These are phyloP conservation scores for Cercospora citrullina DNA, from an alignment of 2,329 filamentous ascomycete genomes.

Conservation along the genomic window DNA sequence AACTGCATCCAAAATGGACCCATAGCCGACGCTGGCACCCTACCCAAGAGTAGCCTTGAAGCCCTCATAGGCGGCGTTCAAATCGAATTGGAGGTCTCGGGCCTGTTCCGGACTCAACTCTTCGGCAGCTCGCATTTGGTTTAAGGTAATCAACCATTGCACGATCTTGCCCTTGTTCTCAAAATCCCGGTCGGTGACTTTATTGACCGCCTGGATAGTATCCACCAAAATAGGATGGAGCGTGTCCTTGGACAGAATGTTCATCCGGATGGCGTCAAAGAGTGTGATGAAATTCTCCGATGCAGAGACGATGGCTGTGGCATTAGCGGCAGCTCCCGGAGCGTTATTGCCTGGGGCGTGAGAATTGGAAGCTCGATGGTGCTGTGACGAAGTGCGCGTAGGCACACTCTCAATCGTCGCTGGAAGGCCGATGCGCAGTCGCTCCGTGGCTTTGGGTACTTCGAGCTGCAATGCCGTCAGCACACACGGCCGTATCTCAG, in stretches of 20 bases:
- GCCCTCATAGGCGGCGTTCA: constrained; percentile 89
- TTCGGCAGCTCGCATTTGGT: constrained; percentile 96
- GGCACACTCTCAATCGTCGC: constrained; percentile 71
- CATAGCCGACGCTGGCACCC: not conserved
- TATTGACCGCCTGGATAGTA: constrained; percentile 95
- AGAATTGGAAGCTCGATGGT: constrained; percentile 23
- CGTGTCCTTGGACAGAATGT: constrained; percentile 90
- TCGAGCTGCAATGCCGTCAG: constrained; percentile 65
- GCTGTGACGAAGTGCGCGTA: constrained; percentile 30
- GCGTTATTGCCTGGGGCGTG: constrained; percentile 23
- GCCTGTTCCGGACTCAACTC: constrained; percentile 85
- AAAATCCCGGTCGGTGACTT: constrained; percentile 93
- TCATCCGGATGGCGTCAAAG: constrained; percentile 88
- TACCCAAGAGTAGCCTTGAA: constrained; percentile 74
- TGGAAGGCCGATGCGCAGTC: constrained; percentile 87
- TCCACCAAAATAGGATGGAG: constrained; percentile 93
- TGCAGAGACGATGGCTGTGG: constrained; percentile 71
- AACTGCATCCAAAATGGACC: not conserved
- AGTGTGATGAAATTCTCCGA: constrained; percentile 99
- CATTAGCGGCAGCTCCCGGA: constrained; percentile 31
- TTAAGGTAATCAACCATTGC: constrained; percentile 94
- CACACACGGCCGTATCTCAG: not conserved
- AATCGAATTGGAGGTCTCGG: constrained; percentile 86
- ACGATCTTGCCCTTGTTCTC: constrained; percentile 96
- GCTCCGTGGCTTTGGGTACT: constrained; percentile 89